Evolutionary conservation across 1,284 basidiomycete genomes (phyloP).

Genomic region (Exobasidium rhododendri): DNA sequence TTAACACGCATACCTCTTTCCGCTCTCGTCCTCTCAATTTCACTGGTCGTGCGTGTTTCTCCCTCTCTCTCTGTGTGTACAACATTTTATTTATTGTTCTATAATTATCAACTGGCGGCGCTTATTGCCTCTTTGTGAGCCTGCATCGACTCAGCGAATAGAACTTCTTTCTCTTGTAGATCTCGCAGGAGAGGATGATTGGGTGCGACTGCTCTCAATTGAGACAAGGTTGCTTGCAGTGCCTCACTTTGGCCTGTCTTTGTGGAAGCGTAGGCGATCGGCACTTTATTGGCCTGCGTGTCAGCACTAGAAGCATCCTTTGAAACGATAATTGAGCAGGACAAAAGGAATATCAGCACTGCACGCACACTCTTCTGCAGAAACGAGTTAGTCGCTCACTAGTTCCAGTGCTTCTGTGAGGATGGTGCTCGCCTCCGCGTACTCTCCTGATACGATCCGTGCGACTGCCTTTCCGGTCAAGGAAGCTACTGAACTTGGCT

Average conservation of each 20-base stretch:
- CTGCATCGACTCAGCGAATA: slow-evolving; percentile 6
- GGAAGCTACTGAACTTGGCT: slow-evolving; percentile 27
- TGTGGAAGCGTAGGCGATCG: slow-evolving; percentile 16
- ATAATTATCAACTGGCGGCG: not conserved
- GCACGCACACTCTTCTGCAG: too few relatives aligned
- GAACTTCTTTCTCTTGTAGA: slow-evolving; percentile 2
- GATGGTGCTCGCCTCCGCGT: slow-evolving; percentile 23
- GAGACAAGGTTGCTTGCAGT: not conserved
- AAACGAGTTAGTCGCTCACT: too few relatives aligned
- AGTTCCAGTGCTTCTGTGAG: slow-evolving; percentile 33
- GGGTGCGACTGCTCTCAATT: slow-evolving; percentile 3
- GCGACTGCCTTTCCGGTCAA: slow-evolving; percentile 48
- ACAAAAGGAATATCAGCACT: not conserved
- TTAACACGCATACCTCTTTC: not conserved
- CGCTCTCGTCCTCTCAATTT: not conserved
- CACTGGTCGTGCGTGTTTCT: not conserved
- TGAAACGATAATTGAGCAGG: not conserved
- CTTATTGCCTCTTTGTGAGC: slow-evolving; percentile 10
- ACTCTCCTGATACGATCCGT: slow-evolving; percentile 33
- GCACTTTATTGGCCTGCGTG: slow-evolving; percentile 29
- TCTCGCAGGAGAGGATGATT: slow-evolving; percentile 2
- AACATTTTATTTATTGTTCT: not conserved
- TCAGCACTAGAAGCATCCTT: slow-evolving; percentile 25
- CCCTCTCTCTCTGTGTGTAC: not conserved
- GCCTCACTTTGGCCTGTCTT: slow-evolving; percentile 1